Evolutionary conservation across 768 basidiomycete species (phyloP), one percentile per base, ranked within the genome.

Genomic region (Mycena capillaripes): DNA sequence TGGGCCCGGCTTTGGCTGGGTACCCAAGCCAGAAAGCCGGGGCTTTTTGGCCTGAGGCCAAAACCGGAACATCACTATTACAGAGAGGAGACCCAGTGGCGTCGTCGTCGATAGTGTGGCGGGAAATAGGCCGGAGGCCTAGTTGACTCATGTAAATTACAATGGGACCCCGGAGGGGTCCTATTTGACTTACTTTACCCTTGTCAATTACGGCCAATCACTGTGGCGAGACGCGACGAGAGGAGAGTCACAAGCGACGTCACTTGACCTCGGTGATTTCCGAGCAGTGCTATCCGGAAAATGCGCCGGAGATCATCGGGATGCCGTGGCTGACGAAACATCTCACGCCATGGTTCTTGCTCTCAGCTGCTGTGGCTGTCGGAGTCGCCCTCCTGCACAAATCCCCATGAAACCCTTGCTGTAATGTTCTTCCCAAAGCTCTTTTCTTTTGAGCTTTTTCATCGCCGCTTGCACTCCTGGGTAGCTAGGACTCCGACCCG

Each of bases 201-300:
- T 6, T 36, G 34, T 36, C 6, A 36, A 36, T 36, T 36, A 36
- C 34, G 34, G 34, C 12, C 34, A 36, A 36, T 6, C 34, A 36
- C n/a, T n/a, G 46, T 23, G 46, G 46, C 46, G 46, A 48, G 46
- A 48, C 46, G 46, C 46, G 46, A 25, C 8, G n/a, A 36, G 34
- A 36, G 34, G 34, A 36, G 34, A 48, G 23, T n/a, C 46, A 25
- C 46, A 48, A 48, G 46, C 32, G n/a, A n/a, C n/a, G n/a, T n/a
- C n/a, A n/a, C n/a, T n/a, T n/a, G 57, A 59, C 57, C 57, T 59
- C 36, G 57, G 57, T 59, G 57, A 59, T 59, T 59, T 59, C 57
- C 57, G 57, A 38, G 42, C 38, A 42, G 36, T 59, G 23, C 57
- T 40, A 40, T 40, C 38, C 57, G 36, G 57, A 58, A 58, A 58